Evolutionary conservation across 2,329 filamentous ascomycete species (phyloP).

Genomic region (Talaromyces funiculosus): DNA sequence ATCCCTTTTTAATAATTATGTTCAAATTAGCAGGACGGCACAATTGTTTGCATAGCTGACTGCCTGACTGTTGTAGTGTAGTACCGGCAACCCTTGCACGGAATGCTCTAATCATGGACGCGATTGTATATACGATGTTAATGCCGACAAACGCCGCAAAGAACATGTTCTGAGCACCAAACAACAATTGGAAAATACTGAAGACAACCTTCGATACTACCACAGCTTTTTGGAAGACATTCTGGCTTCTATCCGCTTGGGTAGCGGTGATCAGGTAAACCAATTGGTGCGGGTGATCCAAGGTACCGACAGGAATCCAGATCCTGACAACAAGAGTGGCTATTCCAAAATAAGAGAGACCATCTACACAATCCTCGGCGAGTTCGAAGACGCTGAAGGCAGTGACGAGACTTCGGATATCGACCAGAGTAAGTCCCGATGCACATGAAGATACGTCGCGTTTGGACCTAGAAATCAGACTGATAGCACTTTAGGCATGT

Average conservation of each 20-base stretch:
- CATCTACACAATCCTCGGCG: slow-evolving; percentile 8
- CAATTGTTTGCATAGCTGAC: background rate
- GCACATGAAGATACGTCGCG: background rate
- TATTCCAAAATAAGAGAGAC: slow-evolving; percentile 14
- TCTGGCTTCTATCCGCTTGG: slow-evolving; percentile 22
- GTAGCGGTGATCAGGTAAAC: slow-evolving; percentile 19
- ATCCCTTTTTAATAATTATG: background rate
- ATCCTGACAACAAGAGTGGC: background rate
- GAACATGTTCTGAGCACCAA: slow-evolving; percentile 25
- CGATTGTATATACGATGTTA: slow-evolving; percentile 30
- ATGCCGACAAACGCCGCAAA: slow-evolving; percentile 34
- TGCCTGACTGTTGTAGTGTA: slow-evolving; percentile 23
- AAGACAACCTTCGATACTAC: slow-evolving; percentile 16
- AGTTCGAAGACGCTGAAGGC: slow-evolving; percentile 10
- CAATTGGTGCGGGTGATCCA: slow-evolving; percentile 25
- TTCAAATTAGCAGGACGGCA: background rate
- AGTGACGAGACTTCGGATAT: slow-evolving; percentile 3
- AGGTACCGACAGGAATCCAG: slow-evolving; percentile 18
- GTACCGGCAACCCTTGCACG: slow-evolving; percentile 25
- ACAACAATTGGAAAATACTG: slow-evolving; percentile 22
- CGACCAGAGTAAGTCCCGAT: background rate
- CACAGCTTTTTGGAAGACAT: slow-evolving; percentile 25
- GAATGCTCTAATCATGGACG: slow-evolving; percentile 31
- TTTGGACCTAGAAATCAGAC: background rate
- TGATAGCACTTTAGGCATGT: slow-evolving; percentile 1